Base-by-base conservation (phyloP, 1,139 yeast genomes). In the Pichia sp. region DNA sequence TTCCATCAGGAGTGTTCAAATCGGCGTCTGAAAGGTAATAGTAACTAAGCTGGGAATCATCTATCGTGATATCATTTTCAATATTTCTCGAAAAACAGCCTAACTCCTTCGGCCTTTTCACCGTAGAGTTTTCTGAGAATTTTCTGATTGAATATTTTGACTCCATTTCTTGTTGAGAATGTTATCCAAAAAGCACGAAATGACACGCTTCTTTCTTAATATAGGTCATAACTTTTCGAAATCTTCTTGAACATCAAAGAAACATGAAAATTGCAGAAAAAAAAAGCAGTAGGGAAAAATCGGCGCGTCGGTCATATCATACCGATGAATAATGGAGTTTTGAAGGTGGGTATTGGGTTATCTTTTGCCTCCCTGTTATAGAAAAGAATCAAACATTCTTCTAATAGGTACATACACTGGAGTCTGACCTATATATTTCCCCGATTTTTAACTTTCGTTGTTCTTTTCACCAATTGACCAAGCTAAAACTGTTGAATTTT, bases 21-120 rank as follows among this genome's bases (percentile, higher is more conserved):
- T 76, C 79, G 6, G 82, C 69, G 64, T 87, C 90, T 4, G 97
- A 95, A 47, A 90, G 75, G 68, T 90, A 93, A 72, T 77, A 90
- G 70, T 89, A 89, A 29, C 78, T 72, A 51, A 88, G 70, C 8
- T 77, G 70, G 0, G 82, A 73, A 50, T 78, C 82, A 59, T 80
- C 84, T 16, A 77, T 69, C 31, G 76, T 78, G 49, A 75, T 73
- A 2, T 68, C 66, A 3, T 82, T 77, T 8, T 82, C 79, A 13
- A 75, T 69, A 59, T 79, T 80, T 50, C 89, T 71, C 5, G 89
- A 80, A 66, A 75, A 89, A 2, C 80, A 69, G 49, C 79, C 74
- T 4, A 89, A 61, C 68, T 90, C 95, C 57, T 82, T 83, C 7
- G 97, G 97, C 67, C 87, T 92, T 61, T 80, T 81, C 45, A 84